Percentiles rank a stretch among this genome's conserved stretches.
phyloP scores from a whole-genome alignment of 169 alveolate genomes.

The Perkinsus chesapeaki region DNA sequence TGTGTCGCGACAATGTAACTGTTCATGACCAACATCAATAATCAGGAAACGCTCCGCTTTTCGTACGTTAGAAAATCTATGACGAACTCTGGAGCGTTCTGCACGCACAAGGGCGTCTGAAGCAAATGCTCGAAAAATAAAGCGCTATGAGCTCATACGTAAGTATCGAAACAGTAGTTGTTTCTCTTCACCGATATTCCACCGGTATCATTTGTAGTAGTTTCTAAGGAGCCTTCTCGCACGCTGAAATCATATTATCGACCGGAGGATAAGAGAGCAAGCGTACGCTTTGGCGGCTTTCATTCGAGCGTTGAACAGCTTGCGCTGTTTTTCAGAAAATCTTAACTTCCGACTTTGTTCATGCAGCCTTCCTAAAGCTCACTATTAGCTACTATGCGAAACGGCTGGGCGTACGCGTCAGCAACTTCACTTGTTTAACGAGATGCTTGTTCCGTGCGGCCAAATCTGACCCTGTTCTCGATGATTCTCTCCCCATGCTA shows the following conservation, averaged over 20 bases:
- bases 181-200: not conserved
- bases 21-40: not conserved
- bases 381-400: not conserved
- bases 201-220: not conserved
- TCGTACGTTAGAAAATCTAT: not conserved
- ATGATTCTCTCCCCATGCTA: not conserved
- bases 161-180: not conserved
- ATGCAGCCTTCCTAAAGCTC: not conserved
- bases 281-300: not conserved
- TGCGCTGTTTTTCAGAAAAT: not conserved
- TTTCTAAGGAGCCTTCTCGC: not conserved
- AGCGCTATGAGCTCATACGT: not conserved
- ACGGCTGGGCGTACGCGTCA: not conserved
- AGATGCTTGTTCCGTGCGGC: not conserved
- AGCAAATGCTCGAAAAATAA: not conserved
- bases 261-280: too few species aligned
- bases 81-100: not conserved
- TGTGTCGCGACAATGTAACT: not conserved
- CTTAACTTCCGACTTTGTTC: not conserved
- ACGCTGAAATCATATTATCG: too few species aligned
- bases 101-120: not conserved
- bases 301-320: not conserved
- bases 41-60: not conserved
- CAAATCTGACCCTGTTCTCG: not conserved
- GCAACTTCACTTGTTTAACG: not conserved